phyloP scores from a whole-genome alignment of 2,329 filamentous ascomycete species.

The Trichoderma pleuroti region DNA sequence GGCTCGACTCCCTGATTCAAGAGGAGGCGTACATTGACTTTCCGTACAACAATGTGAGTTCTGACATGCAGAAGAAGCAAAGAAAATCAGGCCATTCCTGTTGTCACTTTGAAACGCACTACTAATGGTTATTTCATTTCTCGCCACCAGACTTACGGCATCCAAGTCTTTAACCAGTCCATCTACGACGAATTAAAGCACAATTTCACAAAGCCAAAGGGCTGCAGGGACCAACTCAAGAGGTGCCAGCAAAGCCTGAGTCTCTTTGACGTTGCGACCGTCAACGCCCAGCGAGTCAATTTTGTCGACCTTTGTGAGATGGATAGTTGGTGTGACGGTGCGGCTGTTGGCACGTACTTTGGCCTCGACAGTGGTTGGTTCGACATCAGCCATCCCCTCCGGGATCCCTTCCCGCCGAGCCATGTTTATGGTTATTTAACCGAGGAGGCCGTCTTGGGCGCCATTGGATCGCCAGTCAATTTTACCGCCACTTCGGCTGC shows the following conservation, averaged over 20 bases:
- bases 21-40: constrained; percentile 54
- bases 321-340: constrained; percentile 48
- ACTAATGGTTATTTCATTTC: not conserved
- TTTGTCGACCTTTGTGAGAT: constrained; percentile 41
- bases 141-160: constrained; percentile 47
- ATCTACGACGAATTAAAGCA: constrained; percentile 28
- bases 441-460: constrained; percentile 50
- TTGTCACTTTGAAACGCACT: not conserved
- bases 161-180: constrained; percentile 53
- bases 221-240: constrained; percentile 53
- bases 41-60: constrained; percentile 56
- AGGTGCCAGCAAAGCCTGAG: constrained; percentile 49
- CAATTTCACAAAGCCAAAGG: constrained; percentile 35
- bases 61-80: not conserved
- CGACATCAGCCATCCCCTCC: constrained; percentile 54
- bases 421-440: constrained; percentile 63
- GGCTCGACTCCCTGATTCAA: constrained; percentile 62
- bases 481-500: constrained; percentile 46
- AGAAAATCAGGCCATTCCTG: not conserved
- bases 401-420: constrained; percentile 61
- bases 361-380: constrained; percentile 53
- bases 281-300: constrained; percentile 29
- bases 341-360: constrained; percentile 55
- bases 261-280: constrained; percentile 49
- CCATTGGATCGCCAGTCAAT: constrained; percentile 60